Evolutionary conservation across 2,329 filamentous ascomycete genomes (phyloP), one percentile per base, ranked within the genome.

Genomic region (Leptographium flavum): DNA sequence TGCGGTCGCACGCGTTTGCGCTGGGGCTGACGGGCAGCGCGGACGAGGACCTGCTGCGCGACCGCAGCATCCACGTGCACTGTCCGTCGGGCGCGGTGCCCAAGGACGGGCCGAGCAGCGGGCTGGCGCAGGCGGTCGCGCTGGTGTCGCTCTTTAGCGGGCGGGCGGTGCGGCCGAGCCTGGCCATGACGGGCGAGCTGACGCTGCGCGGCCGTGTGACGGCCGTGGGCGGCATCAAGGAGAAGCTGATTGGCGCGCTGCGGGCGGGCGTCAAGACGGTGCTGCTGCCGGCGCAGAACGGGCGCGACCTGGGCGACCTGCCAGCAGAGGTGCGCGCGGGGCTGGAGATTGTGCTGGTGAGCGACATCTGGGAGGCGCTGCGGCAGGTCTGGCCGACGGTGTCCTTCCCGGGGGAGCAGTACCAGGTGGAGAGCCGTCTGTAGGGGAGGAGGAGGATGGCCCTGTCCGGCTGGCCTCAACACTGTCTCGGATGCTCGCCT

Each of bases 151-250:
- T 98, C 17, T 94, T 98, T 61, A 82, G 79, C 10, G 83, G 81
- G 49, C 87, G 87, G 57, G 70, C 83, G 23, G 88, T 98, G 4
- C 86, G 90, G 35, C 86, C 90, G 1, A 87, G 84, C 4, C 80
- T 98, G 62, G 92, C 92, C 37, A 98, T 98, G 92, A 98, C 92
- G 72, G 76, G 77, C 51, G 78, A 81, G 57, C 78, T 81, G 50
- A 87, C 83, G 46, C 76, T 98, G 23, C 77, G 92, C 36, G 92
- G 92, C 21, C 79, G 87, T 52, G 83, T 98, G 46, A 86, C 92
- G 64, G 87, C 90, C 23, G 92, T 98, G 31, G 92, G 92, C 44
- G 92, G 92, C 17, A 96, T 98, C 67, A 95, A 96, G 66, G 90
- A 98, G 75, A 98, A 98, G 64, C 72, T 96, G 44, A 96, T 98